phyloP scores from a whole-genome alignment of 371 early-diverging fungal species.

The Dichotomocladium elegans region DNA sequence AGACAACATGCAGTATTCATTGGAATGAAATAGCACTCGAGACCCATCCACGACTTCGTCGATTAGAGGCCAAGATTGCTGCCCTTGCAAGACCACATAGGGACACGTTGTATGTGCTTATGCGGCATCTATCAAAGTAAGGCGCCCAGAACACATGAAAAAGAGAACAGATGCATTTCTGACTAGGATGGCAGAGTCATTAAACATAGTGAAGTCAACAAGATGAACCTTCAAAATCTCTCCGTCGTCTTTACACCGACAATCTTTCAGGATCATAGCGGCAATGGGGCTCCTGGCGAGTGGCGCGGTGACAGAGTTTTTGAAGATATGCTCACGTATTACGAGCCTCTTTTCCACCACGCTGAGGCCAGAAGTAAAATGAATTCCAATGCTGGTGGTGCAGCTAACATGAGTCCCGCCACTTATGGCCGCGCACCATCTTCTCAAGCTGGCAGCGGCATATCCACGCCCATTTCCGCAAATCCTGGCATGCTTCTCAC shows the following conservation, averaged over 20 bases:
- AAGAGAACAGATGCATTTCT: background rate
- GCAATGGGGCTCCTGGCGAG: constrained; percentile 42
- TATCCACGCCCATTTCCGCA: background rate
- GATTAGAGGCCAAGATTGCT: constrained; percentile 21
- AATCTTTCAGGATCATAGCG: constrained; percentile 59
- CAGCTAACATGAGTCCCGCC: no score
- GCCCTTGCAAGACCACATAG: constrained; percentile 40
- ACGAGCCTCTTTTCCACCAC: constrained; percentile 25
- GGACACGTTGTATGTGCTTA: constrained; percentile 44
- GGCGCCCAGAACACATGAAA: background rate
- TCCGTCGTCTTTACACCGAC: constrained; percentile 59
- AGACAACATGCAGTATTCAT: no score
- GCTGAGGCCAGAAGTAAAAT: constrained; percentile 2
- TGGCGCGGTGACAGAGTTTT: constrained; percentile 39
- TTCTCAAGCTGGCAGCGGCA: background rate
- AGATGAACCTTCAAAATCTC: constrained; percentile 56
- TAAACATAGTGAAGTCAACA: constrained; percentile 43
- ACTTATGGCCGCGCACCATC: background rate
- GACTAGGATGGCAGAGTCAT: constrained; percentile 27
- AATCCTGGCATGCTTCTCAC: background rate
- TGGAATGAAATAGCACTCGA: constrained; percentile 27
- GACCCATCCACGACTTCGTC: constrained; percentile 21
- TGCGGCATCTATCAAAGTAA: constrained; percentile 55
- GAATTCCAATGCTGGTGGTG: background rate
- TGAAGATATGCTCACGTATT: constrained; percentile 31